phyloP scores from a whole-genome alignment of 352 stramenopile species.

The Phytophthora melonis region DNA sequence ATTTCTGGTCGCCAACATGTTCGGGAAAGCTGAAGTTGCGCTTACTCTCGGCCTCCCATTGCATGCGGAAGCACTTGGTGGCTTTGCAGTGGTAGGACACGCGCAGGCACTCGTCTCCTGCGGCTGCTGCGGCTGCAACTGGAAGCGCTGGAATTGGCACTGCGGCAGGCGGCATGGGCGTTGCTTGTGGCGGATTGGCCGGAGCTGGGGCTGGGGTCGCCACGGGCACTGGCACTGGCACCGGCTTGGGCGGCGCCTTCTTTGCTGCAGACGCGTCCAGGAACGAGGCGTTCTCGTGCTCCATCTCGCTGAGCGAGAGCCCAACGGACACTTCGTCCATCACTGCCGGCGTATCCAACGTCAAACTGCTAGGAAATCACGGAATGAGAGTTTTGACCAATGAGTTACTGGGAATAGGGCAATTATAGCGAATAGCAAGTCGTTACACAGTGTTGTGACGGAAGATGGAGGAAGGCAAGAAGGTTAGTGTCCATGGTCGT shows the following conservation, averaged over 20 bases:
- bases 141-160: not conserved
- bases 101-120: slow-evolving; percentile 59
- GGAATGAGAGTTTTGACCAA: slow-evolving; percentile 22
- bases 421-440: slow-evolving; percentile 26
- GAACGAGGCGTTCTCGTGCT: slow-evolving; percentile 50
- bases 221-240: not conserved
- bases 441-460: not conserved
- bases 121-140: slow-evolving; percentile 16
- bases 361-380: slow-evolving; percentile 16
- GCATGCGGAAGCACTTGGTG: slow-evolving; percentile 72
- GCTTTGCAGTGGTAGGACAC: slow-evolving; percentile 75
- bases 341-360: not conserved
- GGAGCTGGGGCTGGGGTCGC: not conserved
- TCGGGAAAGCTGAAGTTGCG: not conserved
- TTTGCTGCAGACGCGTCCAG: slow-evolving; percentile 8
- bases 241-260: slow-evolving; percentile 6
- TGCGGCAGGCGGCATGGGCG: slow-evolving; percentile 1
- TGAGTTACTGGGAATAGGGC: slow-evolving; percentile 10
- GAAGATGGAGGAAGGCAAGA: slow-evolving; percentile 1
- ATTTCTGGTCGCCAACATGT: too few relatives aligned
- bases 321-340: slow-evolving; percentile 54
- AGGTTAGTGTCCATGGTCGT: slow-evolving; percentile 9
- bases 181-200: slow-evolving; percentile 2
- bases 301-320: slow-evolving; percentile 37
- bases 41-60: slow-evolving; percentile 86